Percentiles rank a stretch among this genome's conserved stretches.
These are phyloP conservation scores for Clonostachys sp. DNA, from an alignment of 2,329 filamentous ascomycete genomes.

Conservation along the genomic window DNA sequence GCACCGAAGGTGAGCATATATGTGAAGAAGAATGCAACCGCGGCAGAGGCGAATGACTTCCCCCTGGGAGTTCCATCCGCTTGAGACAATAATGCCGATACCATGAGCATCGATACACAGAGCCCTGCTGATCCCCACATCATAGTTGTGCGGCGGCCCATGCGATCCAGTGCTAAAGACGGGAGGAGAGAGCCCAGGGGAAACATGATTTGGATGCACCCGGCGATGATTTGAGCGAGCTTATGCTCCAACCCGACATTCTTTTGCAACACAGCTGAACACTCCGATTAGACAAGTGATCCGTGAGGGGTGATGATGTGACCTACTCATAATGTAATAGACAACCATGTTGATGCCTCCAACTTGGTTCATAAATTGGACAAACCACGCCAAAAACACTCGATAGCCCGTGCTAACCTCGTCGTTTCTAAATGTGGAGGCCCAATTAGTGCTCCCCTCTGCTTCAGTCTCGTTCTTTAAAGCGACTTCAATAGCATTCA, in stretches of 20 bases:
- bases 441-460: slow-evolving; percentile 11
- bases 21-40: slow-evolving; percentile 33
- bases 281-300: background rate
- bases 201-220: slow-evolving; percentile 43
- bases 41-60: slow-evolving; percentile 24
- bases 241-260: slow-evolving; percentile 33
- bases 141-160: slow-evolving; percentile 28
- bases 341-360: too few species aligned
- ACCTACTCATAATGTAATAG: too few species aligned
- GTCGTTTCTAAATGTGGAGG: slow-evolving; percentile 9
- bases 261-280: slow-evolving; percentile 31
- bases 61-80: slow-evolving; percentile 13
- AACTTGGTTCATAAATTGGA: slow-evolving; percentile 13
- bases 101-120: slow-evolving; percentile 31
- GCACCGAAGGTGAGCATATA: slow-evolving; percentile 21
- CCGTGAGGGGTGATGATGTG: too few species aligned
- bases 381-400: slow-evolving; percentile 31
- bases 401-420: background rate
- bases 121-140: slow-evolving; percentile 20
- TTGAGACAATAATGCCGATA: slow-evolving; percentile 11
- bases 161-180: slow-evolving; percentile 38
- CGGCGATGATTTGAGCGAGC: slow-evolving; percentile 45
- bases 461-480: slow-evolving; percentile 16
- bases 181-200: slow-evolving; percentile 34
- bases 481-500: slow-evolving; percentile 8